Evolutionary conservation across 2,329 filamentous ascomycete species (phyloP).

Genomic region (Talaromyces sp.): DNA sequence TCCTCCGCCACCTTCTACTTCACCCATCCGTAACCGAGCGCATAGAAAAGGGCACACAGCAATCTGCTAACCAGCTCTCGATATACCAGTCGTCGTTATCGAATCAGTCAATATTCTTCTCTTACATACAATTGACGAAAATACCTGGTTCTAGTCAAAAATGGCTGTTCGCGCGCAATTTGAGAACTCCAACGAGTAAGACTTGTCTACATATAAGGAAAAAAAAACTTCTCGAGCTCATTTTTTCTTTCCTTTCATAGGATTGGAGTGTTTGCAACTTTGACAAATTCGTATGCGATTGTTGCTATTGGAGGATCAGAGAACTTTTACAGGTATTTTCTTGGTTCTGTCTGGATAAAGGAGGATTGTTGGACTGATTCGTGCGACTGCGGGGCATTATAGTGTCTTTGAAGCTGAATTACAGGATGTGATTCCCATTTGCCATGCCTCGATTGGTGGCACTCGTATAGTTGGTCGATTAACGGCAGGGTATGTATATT

Average conservation of each 20-base stretch:
- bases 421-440: constrained; percentile 94
- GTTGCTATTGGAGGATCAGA: constrained; percentile 92
- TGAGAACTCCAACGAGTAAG: constrained; percentile 48
- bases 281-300: constrained; percentile 95
- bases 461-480: constrained; percentile 93
- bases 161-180: constrained; percentile 49
- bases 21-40: neutral
- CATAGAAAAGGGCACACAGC: neutral
- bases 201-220: neutral
- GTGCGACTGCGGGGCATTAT: constrained; percentile 13
- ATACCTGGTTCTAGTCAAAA: constrained; percentile 15
- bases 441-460: constrained; percentile 91
- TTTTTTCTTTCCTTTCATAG: constrained; percentile 43
- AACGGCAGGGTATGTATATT: constrained; percentile 68
- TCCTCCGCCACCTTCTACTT: neutral
- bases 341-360: neutral
- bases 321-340: constrained; percentile 80
- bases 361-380: constrained; percentile 6
- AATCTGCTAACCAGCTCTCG: neutral
- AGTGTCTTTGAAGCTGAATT: constrained; percentile 97
- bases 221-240: neutral
- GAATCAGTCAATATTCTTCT: constrained; percentile 1
- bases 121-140: neutral
- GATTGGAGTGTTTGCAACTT: constrained; percentile 91
- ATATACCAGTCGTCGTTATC: neutral